Evolutionary conservation across 1,139 yeast species (phyloP).

Genomic region (Yamadazyma conglobata): DNA sequence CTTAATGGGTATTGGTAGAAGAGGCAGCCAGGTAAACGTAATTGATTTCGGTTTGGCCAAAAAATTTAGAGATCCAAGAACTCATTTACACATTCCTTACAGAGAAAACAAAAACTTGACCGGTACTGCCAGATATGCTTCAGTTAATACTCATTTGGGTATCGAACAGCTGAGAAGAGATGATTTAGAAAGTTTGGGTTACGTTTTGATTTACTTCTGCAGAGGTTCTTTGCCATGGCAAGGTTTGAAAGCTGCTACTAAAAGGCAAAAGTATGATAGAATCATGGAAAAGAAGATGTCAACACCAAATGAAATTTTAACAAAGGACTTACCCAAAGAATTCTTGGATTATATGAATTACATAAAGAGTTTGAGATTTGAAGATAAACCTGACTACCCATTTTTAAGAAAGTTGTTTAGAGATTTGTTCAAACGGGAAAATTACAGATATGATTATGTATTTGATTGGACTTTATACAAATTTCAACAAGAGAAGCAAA

Average conservation of each 20-base stretch:
- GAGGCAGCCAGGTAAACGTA: constrained; percentile 92
- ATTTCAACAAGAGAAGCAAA: constrained; percentile 64
- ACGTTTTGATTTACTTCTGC: constrained; percentile 90
- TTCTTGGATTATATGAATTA: constrained; percentile 86
- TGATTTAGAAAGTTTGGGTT: constrained; percentile 93
- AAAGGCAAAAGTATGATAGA: constrained; percentile 94
- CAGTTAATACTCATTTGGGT: constrained; percentile 93
- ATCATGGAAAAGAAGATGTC: constrained; percentile 96
- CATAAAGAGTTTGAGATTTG: constrained; percentile 86
- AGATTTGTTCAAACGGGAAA: constrained; percentile 84
- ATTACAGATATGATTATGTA: constrained; percentile 88
- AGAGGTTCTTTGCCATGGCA: constrained; percentile 98
- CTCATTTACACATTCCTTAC: constrained; percentile 93
- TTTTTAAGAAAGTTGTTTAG: constrained; percentile 86
- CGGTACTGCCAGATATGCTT: constrained; percentile 96
- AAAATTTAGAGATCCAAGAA: constrained; percentile 91
- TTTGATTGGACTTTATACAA: constrained; percentile 97
- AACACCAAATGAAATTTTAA: constrained; percentile 82
- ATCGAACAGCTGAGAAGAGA: constrained; percentile 96
- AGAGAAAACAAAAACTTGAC: constrained; percentile 94
- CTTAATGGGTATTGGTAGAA: constrained; percentile 92
- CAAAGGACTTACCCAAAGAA: constrained; percentile 89
- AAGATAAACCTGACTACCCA: constrained; percentile 93
- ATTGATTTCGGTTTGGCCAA: constrained; percentile 98
- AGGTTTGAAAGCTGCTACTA: constrained; percentile 95